Conservation (phyloP, 805 yeast species). For the Metschnikowia bowlesiae region DNA sequence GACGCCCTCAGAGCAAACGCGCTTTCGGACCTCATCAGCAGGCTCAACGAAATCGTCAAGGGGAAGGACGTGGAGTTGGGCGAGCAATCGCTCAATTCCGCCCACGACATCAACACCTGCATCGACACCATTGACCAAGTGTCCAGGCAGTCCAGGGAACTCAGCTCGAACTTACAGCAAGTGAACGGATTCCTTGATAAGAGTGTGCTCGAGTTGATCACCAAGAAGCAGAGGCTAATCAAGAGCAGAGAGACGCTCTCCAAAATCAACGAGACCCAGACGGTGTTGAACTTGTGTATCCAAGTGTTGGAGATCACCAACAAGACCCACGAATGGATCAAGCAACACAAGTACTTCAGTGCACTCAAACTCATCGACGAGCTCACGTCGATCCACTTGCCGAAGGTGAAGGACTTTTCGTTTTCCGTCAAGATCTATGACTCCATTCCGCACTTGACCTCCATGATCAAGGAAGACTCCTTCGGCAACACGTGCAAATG, state of each 20-base stretch:
- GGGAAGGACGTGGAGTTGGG: constrained; percentile 62
- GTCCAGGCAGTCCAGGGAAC: constrained; percentile 49
- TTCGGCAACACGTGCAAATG: constrained; percentile 62
- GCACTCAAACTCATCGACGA: constrained; percentile 82
- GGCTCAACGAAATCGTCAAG: constrained; percentile 52
- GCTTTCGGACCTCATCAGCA: constrained; percentile 52
- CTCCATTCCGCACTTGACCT: constrained; percentile 72
- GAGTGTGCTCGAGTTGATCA: constrained; percentile 63
- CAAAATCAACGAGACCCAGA: constrained; percentile 68
- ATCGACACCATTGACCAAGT: constrained; percentile 61
- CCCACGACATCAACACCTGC: constrained; percentile 52
- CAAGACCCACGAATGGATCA: constrained; percentile 75
- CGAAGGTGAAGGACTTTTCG: constrained; percentile 67
- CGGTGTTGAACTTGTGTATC: constrained; percentile 65
- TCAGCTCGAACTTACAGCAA: constrained; percentile 50
- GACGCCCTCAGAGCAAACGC: constrained; percentile 53
- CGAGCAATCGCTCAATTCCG: constrained; percentile 55
- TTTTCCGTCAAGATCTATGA: constrained; percentile 70
- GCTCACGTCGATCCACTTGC: constrained; percentile 61
- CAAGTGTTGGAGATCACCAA: constrained; percentile 84
- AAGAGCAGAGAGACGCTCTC: constrained; percentile 58
- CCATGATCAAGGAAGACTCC: constrained; percentile 70
- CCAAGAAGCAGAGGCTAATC: constrained; percentile 55
- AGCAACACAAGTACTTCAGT: constrained; percentile 70
- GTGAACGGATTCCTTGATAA: constrained; percentile 56